Conservation (phyloP, 768 basidiomycete species). For the Cyclocybe aegerita region DNA sequence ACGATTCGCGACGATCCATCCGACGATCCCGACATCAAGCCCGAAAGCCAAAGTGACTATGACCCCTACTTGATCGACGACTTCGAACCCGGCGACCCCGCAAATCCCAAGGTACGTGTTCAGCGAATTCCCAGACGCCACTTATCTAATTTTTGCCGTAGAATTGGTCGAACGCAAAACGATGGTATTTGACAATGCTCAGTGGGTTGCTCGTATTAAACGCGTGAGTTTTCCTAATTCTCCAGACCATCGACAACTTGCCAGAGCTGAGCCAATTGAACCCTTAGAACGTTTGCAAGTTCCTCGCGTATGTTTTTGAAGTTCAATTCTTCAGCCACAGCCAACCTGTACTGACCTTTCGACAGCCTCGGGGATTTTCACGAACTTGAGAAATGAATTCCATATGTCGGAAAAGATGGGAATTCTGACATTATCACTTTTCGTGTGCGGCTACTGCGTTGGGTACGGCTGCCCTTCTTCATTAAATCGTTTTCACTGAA, state of each 20-base stretch:
- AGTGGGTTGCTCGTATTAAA: constrained; percentile 53
- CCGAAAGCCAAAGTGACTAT: constrained; percentile 1
- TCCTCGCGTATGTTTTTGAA: constrained; percentile 41
- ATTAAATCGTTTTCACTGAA: neutral
- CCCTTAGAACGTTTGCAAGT: constrained; percentile 66
- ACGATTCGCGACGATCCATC: constrained; percentile 8
- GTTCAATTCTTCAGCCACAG: no score
- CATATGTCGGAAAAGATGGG: constrained; percentile 49
- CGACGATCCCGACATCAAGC: neutral
- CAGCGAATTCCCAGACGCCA: no score
- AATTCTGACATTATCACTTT: constrained; percentile 57
- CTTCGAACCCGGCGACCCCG: constrained; percentile 38
- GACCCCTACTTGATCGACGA: constrained; percentile 34
- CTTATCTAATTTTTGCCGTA: constrained; percentile 16
- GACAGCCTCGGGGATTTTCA: constrained; percentile 46
- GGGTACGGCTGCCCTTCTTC: constrained; percentile 29
- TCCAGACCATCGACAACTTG: neutral
- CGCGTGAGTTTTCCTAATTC: constrained; percentile 37
- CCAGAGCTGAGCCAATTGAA: neutral
- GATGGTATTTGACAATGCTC: constrained; percentile 54
- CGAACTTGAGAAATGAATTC: constrained; percentile 44
- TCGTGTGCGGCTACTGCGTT: constrained; percentile 67
- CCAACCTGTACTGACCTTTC: neutral
- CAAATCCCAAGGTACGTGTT: constrained; percentile 44
- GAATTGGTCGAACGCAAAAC: constrained; percentile 47